A percentile compares a stretch with the other conserved stretches of the same genome.
Conservation (phyloP, 352 stramenopile species). For the Heterotrichella gracilis region DNA sequence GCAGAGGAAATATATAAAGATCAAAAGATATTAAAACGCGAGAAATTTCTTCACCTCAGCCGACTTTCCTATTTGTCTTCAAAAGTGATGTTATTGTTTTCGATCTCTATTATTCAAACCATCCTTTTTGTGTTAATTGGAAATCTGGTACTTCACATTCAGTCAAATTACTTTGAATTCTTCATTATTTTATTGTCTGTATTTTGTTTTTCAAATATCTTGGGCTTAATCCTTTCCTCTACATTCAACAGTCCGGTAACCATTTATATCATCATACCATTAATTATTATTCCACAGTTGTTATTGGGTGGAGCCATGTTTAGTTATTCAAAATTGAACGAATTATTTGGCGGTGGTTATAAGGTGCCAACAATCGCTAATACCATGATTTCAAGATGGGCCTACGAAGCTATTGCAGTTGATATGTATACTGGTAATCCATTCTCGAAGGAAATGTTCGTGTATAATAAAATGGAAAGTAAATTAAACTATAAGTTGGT, state of each 20-base stretch:
- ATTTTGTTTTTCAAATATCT: neutral
- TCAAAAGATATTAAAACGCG: neutral
- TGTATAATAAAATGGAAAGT: no score
- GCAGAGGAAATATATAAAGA: neutral
- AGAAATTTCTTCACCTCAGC: neutral
- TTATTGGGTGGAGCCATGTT: neutral
- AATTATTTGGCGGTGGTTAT: neutral
- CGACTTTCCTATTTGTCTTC: neutral
- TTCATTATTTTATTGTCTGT: neutral
- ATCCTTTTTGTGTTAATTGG: neutral
- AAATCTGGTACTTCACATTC: neutral
- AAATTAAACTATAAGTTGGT: no score
- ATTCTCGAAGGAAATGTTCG: no score
- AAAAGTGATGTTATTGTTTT: neutral
- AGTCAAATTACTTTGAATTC: neutral
- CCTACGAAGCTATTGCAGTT: neutral
- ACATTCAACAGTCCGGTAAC: neutral
- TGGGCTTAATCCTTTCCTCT: neutral
- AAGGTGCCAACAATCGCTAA: neutral
- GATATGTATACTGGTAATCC: no score
- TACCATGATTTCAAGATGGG: neutral
- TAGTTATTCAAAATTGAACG: neutral
- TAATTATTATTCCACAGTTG: neutral
- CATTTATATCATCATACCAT: neutral
- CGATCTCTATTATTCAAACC: neutral